phyloP scores from a whole-genome alignment of 2,329 filamentous ascomycete species.

The Hypoxylon sp. region DNA sequence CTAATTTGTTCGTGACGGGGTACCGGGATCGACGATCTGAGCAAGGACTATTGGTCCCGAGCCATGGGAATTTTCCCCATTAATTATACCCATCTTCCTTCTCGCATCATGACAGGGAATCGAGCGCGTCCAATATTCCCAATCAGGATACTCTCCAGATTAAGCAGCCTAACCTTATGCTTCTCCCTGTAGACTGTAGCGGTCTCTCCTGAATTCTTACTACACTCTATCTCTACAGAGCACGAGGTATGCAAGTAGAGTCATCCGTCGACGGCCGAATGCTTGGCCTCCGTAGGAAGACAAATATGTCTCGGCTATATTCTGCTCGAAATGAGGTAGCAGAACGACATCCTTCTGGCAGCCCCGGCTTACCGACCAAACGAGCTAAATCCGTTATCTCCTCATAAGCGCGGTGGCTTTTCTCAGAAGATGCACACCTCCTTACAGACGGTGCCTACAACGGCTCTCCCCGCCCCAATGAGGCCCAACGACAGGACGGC shows the following conservation, averaged over 20 bases:
- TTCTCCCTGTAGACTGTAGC: background rate
- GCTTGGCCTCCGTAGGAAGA: background rate
- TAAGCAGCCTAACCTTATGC: slow-evolving; percentile 8
- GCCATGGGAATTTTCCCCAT: slow-evolving; percentile 33
- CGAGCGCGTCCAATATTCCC: slow-evolving; percentile 8
- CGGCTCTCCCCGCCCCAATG: slow-evolving; percentile 25
- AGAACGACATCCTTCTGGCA: background rate
- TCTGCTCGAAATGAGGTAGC: background rate
- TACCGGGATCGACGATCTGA: slow-evolving; percentile 36
- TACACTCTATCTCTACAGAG: too few relatives aligned
- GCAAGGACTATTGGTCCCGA: slow-evolving; percentile 36
- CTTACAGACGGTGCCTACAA: slow-evolving; percentile 10
- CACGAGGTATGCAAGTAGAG: too few relatives aligned
- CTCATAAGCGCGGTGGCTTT: background rate
- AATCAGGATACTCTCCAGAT: slow-evolving; percentile 25
- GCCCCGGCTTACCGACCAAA: background rate
- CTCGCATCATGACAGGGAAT: slow-evolving; percentile 15
- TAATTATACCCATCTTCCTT: slow-evolving; percentile 28
- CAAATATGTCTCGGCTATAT: background rate
- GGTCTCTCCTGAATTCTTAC: background rate
- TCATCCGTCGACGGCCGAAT: too few relatives aligned
- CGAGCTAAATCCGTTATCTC: background rate
- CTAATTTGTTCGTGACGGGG: slow-evolving; percentile 32
- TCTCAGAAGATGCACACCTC: slow-evolving; percentile 4
- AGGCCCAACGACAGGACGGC: slow-evolving; percentile 32